Evolutionary conservation across 805 yeast genomes (phyloP), one percentile per base, ranked within the genome.

Genomic region (Komagataella populi): DNA sequence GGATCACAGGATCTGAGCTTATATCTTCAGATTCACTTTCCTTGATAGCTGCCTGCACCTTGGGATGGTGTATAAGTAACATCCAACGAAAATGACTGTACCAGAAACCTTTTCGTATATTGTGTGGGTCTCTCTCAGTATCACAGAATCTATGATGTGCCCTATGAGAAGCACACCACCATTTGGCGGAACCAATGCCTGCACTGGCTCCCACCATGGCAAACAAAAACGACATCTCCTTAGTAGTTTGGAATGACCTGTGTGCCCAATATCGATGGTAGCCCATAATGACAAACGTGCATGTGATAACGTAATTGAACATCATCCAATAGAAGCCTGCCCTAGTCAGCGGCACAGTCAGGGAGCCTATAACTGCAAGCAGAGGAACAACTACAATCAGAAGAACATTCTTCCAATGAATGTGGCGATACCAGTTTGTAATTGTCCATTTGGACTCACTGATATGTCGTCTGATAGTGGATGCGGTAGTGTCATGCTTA

Each of bases 51-150:
- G 62, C 65, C 23, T 64, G 58, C 6, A 72, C 74, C 49, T 77
- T 77, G 17, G 81, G 76, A 64, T 79, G 80, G 56, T 87, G 89
- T 57, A 74, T 75, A 53, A 83, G 70, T 39, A 88, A 62, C 69
- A 86, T 75, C 95, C 96, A 90, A 3, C 96, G 97, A 68, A 88
- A 71, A 67, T 89, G 96, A 39, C 91, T 80, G 77, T 80, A 89
- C 59, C 77, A 67, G 58, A 88, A 74, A 0, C 97, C 96, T 53
- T 85, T 75, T 61, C 90, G 78, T 44, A 85, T 83, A 60, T 81
- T 81, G 66, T 87, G 88, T 1, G 98, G 97, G 65, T 90, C 98
- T 59, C 77, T 75, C 54, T 87, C 95, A 0, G 95, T 84, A 62
- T 90, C 96, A 46, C 93, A 83, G 64, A 77, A 86, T 53, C 91